Conservation (phyloP, 345 rosid species). For the Microthlaspi erraticum region DNA sequence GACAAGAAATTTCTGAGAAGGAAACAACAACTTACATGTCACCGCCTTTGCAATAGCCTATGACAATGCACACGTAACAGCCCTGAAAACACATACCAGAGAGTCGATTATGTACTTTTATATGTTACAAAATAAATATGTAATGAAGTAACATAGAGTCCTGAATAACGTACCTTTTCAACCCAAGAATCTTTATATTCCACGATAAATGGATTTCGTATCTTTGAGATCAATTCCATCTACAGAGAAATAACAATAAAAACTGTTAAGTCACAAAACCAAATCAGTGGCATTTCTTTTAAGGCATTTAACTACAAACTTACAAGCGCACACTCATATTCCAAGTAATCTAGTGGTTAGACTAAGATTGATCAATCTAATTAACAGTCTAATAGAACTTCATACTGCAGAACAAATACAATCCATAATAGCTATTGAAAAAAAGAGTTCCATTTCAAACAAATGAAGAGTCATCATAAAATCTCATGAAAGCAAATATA, state of each 20-base stretch:
- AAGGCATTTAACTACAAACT: background rate
- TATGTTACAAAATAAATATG: background rate
- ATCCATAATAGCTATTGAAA: background rate
- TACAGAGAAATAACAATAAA: conserved; percentile 42
- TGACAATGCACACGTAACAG: conserved; percentile 95
- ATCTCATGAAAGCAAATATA: background rate
- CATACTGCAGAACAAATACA: background rate
- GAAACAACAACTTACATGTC: conserved; percentile 74
- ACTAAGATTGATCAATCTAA: background rate
- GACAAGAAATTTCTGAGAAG: conserved; percentile 32
- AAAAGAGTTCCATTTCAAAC: background rate
- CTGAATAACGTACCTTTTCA: conserved; percentile 68
- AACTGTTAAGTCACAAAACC: conserved; percentile 20
- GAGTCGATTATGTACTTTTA: conserved; percentile 9
- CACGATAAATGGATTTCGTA: conserved; percentile 88
- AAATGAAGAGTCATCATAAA: background rate
- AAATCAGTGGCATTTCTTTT: background rate
- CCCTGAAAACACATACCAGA: conserved; percentile 61
- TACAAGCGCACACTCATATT: background rate
- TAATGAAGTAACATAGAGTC: background rate
- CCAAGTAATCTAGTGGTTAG: background rate
- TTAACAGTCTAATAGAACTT: conserved; percentile 1
- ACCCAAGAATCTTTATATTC: conserved; percentile 99
- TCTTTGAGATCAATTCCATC: conserved; percentile 96
- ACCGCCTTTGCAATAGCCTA: conserved; percentile 98